These are phyloP conservation scores for Solanum tarapatanum DNA, from an alignment of 257 asterid species.

Conservation along the genomic window DNA sequence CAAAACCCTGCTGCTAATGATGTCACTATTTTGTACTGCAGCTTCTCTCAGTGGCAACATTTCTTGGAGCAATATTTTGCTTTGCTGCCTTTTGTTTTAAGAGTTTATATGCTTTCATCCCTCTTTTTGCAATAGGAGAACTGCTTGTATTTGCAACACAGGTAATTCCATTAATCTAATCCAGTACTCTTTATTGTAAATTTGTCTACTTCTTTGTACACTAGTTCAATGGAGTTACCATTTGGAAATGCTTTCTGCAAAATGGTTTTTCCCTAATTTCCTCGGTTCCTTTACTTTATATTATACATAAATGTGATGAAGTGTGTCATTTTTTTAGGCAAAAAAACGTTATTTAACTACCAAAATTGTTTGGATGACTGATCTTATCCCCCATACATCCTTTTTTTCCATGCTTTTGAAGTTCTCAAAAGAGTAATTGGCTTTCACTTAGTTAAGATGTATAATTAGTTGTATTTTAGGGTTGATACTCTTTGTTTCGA, in stretches of 20 bases:
- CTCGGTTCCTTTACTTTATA: background rate
- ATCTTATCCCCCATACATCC: background rate
- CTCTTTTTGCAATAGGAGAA: conserved; percentile 70
- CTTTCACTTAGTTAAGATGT: background rate
- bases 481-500: background rate
- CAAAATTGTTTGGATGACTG: background rate
- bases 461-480: background rate
- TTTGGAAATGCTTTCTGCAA: background rate
- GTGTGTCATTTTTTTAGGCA: background rate
- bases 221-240: background rate
- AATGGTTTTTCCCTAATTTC: background rate
- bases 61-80: conserved; percentile 62
- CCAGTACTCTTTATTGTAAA: background rate
- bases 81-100: conserved; percentile 72
- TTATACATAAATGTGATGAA: background rate
- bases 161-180: conserved; percentile 32
- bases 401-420: background rate
- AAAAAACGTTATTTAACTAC: background rate
- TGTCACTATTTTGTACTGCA: conserved; percentile 13
- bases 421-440: background rate
- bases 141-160: conserved; percentile 83
- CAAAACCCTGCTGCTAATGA: background rate
- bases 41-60: conserved; percentile 73
- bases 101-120: conserved; percentile 49
- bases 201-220: background rate